Percentiles rank a stretch among this genome's conserved stretches.
phyloP scores from a whole-genome alignment of 257 asterid genomes.

The Galeopsis tetrahit region DNA sequence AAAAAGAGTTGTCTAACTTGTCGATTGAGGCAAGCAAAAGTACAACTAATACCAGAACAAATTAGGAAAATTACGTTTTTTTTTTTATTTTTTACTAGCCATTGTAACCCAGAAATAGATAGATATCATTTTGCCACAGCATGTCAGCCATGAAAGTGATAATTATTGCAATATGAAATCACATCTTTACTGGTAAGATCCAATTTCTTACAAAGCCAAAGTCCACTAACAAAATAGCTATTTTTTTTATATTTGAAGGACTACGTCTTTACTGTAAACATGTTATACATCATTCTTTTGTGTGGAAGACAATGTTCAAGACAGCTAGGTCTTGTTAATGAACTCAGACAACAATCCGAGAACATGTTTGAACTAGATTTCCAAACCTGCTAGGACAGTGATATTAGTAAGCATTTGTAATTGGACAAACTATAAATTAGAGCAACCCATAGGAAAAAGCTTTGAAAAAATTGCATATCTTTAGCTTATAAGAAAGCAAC shows the following conservation, averaged over 20 bases:
- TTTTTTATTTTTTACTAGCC: not conserved
- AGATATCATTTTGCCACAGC: not conserved
- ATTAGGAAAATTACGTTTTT: not conserved
- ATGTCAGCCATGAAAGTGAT: not conserved
- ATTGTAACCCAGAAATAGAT: not conserved
- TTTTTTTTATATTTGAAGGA: not conserved
- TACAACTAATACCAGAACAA: not conserved
- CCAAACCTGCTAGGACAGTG: not conserved
- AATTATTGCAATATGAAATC: not conserved
- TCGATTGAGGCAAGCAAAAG: slow-evolving; percentile 26
- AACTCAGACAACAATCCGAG: not conserved
- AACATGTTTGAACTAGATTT: not conserved
- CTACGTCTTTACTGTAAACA: too few relatives aligned
- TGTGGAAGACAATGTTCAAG: not conserved
- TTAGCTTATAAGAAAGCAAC: slow-evolving; percentile 11
- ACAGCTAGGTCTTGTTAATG: not conserved
- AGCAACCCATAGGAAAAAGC: not conserved
- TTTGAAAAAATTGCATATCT: not conserved
- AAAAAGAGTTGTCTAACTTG: slow-evolving; percentile 38
- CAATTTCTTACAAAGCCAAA: not conserved
- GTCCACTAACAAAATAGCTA: not conserved
- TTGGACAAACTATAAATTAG: not conserved
- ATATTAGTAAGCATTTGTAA: not conserved
- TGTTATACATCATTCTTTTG: not conserved
- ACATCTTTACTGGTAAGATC: not conserved